A percentile compares a stretch with the other conserved stretches of the same genome.
Conservation (phyloP, 306 rosid species). For the Rosa chinensis region DNA sequence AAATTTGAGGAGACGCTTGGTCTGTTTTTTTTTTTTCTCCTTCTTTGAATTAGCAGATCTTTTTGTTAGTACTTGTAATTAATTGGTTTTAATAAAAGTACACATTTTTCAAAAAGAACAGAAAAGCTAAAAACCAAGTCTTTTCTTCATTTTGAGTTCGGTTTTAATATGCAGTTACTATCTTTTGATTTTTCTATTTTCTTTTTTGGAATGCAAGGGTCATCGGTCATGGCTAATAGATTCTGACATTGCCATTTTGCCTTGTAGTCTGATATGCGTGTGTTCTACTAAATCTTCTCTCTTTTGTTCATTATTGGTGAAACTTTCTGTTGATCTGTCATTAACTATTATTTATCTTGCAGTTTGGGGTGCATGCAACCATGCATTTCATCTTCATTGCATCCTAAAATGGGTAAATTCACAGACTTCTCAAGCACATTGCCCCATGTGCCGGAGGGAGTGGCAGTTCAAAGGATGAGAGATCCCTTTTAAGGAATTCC, state of each 20-base stretch:
- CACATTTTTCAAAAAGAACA: neutral
- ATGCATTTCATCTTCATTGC: constrained; percentile 92
- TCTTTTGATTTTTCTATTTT: neutral
- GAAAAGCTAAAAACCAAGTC: neutral
- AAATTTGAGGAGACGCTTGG: neutral
- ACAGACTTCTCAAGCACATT: constrained; percentile 84
- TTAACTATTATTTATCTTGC: constrained; percentile 26
- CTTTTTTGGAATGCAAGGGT: neutral
- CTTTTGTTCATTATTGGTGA: neutral
- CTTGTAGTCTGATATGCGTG: neutral
- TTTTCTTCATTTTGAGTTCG: neutral
- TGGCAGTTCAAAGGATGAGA: constrained; percentile 80
- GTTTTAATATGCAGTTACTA: neutral
- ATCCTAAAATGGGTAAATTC: constrained; percentile 90
- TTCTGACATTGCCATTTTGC: neutral
- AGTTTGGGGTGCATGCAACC: constrained; percentile 98
- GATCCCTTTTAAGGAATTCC: neutral
- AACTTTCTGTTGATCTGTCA: neutral
- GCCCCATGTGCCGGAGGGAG: constrained; percentile 93
- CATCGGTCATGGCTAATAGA: neutral
- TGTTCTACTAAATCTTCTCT: neutral
- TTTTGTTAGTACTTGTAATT: neutral
- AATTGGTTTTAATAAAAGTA: neutral
- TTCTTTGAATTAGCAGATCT: neutral
- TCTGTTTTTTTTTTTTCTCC: no score